A percentile compares a stretch with the other conserved stretches of the same genome.
Conservation (phyloP, 106 monocot genomes). For the Dendrobium nobile region DNA sequence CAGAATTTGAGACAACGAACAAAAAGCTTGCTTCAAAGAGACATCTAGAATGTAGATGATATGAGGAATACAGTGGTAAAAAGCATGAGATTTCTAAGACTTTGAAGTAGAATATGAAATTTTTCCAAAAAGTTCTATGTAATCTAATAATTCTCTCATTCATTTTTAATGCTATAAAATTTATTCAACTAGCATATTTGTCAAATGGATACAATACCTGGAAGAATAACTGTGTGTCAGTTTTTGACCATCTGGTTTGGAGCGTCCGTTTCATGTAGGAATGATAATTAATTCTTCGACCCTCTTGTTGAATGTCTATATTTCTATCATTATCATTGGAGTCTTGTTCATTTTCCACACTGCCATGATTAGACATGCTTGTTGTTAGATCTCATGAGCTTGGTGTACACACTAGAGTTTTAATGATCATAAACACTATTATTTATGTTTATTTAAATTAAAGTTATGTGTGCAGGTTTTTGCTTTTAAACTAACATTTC, state of each 20-base stretch:
- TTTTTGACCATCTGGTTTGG: slow-evolving; percentile 56
- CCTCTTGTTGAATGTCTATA: slow-evolving; percentile 2
- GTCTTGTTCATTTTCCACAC: slow-evolving; percentile 12
- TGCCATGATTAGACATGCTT: slow-evolving; percentile 1
- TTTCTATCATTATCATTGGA: slow-evolving; percentile 21
- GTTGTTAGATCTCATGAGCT: no score
- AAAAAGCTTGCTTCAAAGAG: not conserved
- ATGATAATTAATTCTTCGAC: slow-evolving; percentile 56
- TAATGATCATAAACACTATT: no score
- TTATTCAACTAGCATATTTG: not conserved
- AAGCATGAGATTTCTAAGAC: not conserved
- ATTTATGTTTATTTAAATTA: no score
- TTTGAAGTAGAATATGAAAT: not conserved
- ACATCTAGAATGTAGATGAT: not conserved
- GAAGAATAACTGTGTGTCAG: slow-evolving; percentile 64
- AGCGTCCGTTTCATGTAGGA: slow-evolving; percentile 52
- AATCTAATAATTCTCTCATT: no score
- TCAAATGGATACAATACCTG: slow-evolving; percentile 28
- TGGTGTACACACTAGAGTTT: no score
- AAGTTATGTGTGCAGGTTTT: no score
- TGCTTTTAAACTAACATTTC: no score
- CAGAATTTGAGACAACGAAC: not conserved
- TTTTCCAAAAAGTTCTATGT: not conserved
- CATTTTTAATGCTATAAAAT: not conserved
- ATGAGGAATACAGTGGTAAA: not conserved